These are phyloP conservation scores for Purpureocillium lavendulum DNA, from an alignment of 2,329 filamentous ascomycete species.

Conservation along the genomic window DNA sequence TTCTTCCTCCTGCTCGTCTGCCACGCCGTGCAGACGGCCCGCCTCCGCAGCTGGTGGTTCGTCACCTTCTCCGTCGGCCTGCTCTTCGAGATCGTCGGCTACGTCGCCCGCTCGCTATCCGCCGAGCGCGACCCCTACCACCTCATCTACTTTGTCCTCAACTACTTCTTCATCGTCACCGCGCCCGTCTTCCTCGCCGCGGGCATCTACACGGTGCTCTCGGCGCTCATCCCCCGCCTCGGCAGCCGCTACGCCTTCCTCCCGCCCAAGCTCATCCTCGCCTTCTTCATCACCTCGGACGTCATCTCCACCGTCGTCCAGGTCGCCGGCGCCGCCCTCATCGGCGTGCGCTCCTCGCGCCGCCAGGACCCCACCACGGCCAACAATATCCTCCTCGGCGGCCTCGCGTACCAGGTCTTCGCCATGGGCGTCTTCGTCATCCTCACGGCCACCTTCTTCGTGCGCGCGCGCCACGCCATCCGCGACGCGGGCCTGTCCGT, in stretches of 20 bases:
- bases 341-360: conserved; percentile 39
- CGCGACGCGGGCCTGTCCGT: conserved; percentile 15
- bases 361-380: conserved; percentile 38
- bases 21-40: conserved; percentile 27
- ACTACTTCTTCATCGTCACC: conserved; percentile 54
- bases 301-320: conserved; percentile 44
- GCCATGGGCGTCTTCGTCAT: conserved; percentile 40
- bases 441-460: conserved; percentile 27
- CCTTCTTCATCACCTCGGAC: conserved; percentile 46
- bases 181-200: conserved; percentile 51
- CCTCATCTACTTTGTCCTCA: conserved; percentile 46
- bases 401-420: conserved; percentile 45
- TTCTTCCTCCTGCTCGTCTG: conserved; percentile 31
- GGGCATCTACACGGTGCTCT: conserved; percentile 46
- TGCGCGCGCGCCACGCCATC: too few relatives aligned
- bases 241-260: conserved; percentile 34
- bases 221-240: conserved; percentile 36
- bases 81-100: conserved; percentile 40
- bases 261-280: conserved; percentile 37
- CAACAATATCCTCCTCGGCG: conserved; percentile 48
- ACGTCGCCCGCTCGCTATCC: conserved; percentile 38
- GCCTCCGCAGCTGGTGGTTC: conserved; percentile 37
- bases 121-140: conserved; percentile 42
- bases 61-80: conserved; percentile 33
- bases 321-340: conserved; percentile 44